Evolutionary conservation across 805 yeast species (phyloP), one percentile per base, ranked within the genome.

Genomic region (Yarrowia sp.): DNA sequence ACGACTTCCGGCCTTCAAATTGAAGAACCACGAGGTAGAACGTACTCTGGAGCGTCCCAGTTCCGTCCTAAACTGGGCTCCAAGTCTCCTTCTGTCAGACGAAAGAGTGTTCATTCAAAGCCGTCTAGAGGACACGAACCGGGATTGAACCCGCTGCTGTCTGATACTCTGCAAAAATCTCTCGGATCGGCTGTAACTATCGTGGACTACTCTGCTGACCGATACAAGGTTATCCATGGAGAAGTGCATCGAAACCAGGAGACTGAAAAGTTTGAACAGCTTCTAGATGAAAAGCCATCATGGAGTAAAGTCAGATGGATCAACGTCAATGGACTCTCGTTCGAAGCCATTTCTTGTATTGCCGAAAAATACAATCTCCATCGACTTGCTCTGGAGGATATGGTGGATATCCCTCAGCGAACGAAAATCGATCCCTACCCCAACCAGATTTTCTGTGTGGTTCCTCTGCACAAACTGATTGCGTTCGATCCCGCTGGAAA

Each of bases 371-470:
- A 78, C 70, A 72, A 76, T 17, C 72, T 85, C 18, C 88, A 85
- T 70, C 78, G 85, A 28, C 74, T 85, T 51, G 83, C 87, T 0
- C 75, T 85, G 50, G 88, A 85, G 70, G 88, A 85, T 70, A 80
- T 85, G 84, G 81, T 85, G 50, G 88, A 85, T 72, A 78, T 84
- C 32, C 87, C 88, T 4, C 86, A 83, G 66, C 74, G 88, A 32
- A 83, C 88, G 0, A 85, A 85, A 68, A 77, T 79, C 47, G 88
- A 85, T 68, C 73, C 79, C n/a, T 85, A 82, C 67, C 78, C 81
- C 2, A 74, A 73, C 36, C 86, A 82, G 67, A 67, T 82, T n/a
- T 84, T 84, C 72, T 80, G 83, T 62, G 83, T 84, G 31, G 69
- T 84, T 48, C 88, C 88, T 4, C 67, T 85, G 65, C 76, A 83